A percentile compares a stretch with the other conserved stretches of the same genome.
phyloP scores from a whole-genome alignment of 495 filamentous ascomycete species.

The Evansstolkia leycettana region DNA sequence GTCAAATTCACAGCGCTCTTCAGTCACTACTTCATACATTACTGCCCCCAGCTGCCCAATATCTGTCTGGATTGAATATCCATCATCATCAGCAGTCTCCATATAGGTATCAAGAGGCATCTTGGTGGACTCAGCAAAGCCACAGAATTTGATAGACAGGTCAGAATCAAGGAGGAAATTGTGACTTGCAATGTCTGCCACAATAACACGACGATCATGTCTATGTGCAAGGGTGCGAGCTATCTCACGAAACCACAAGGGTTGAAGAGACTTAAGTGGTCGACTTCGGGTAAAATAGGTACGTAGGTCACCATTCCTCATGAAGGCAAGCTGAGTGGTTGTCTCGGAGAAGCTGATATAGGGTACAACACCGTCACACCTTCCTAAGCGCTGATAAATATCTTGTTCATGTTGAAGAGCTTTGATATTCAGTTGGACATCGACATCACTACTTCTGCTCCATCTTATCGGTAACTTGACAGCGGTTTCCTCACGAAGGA shows the following conservation, averaged over 20 bases:
- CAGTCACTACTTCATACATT: conserved; percentile 19
- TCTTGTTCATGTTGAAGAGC: too few relatives aligned
- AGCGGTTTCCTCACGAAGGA: conserved; percentile 1
- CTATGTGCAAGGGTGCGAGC: conserved; percentile 13
- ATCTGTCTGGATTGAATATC: conserved; percentile 12
- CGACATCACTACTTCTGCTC: conserved; percentile 4
- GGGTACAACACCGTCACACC: too few relatives aligned
- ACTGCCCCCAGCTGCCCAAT: conserved; percentile 17
- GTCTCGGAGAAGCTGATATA: conserved; percentile 9
- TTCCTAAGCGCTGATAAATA: too few relatives aligned
- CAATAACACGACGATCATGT: conserved; percentile 15
- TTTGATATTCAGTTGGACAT: conserved; percentile 9
- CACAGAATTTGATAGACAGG: conserved; percentile 18
- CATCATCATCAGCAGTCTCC: conserved; percentile 14
- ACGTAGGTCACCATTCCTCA: conserved; percentile 17
- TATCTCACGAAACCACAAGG: conserved; percentile 18
- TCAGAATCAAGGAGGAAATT: conserved; percentile 19
- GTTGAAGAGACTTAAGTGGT: conserved; percentile 9
- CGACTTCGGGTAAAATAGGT: conserved; percentile 9
- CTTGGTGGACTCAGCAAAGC: conserved; percentile 16
- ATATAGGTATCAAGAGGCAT: conserved; percentile 15
- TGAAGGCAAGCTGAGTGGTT: conserved; percentile 13
- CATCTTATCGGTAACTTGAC: conserved; percentile 9
- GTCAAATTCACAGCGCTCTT: conserved; percentile 13
- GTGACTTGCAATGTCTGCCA: conserved; percentile 16